phyloP scores from a whole-genome alignment of 352 stramenopile species.

The Thalassiosira livingstoniorum region DNA sequence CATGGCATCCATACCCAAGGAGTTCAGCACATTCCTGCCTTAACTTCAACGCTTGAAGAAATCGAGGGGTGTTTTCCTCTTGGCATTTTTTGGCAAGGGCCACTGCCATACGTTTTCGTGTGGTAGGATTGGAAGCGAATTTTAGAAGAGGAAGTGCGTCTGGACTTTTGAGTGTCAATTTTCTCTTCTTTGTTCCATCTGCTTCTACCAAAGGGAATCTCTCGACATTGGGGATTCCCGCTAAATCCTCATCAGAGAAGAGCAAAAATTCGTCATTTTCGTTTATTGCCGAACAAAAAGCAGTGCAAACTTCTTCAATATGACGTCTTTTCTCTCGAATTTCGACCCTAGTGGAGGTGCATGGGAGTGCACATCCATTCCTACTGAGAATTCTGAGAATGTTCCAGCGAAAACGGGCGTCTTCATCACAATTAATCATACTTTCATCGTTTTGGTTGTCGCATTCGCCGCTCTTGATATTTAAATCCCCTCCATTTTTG shows the following conservation, averaged over 20 bases:
- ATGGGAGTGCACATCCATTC: conserved; percentile 13
- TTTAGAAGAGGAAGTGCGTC: conserved; percentile 42
- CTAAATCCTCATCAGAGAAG: conserved; percentile 40
- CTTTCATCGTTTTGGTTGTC: not conserved
- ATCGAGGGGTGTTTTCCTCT: conserved; percentile 33
- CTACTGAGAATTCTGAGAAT: conserved; percentile 4
- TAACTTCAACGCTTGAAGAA: conserved; percentile 37
- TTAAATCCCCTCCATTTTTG: no score
- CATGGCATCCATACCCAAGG: conserved; percentile 30
- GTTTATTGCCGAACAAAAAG: conserved; percentile 49
- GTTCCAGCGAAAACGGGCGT: conserved; percentile 16
- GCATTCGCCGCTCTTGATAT: not conserved
- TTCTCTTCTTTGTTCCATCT: conserved; percentile 18
- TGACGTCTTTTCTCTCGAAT: conserved; percentile 15
- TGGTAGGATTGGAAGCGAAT: conserved; percentile 15
- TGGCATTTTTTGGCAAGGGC: conserved; percentile 34
- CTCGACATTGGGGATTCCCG: conserved; percentile 28
- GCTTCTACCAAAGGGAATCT: conserved; percentile 20
- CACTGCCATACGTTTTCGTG: conserved; percentile 18
- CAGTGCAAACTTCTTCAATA: conserved; percentile 37
- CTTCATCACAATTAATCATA: not conserved
- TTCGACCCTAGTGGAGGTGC: not conserved
- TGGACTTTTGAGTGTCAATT: conserved; percentile 41
- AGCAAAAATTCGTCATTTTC: conserved; percentile 24
- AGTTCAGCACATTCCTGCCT: conserved; percentile 16